Percentiles rank a stretch among this genome's conserved stretches.
phyloP scores from a whole-genome alignment of 495 filamentous ascomycete genomes.

The Podospora australis region DNA sequence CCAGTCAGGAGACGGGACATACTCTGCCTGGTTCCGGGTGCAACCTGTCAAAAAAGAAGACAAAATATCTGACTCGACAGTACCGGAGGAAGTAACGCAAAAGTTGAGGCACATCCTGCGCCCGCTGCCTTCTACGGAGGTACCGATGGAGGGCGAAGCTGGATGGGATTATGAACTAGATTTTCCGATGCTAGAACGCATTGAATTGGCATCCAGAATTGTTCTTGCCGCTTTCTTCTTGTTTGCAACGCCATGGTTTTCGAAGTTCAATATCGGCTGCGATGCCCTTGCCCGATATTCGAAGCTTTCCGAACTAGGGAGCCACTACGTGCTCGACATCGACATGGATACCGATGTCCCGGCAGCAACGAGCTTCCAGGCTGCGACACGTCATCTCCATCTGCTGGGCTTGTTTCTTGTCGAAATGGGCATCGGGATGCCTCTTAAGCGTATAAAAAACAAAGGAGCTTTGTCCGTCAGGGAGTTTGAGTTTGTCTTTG shows the following conservation, averaged over 20 bases:
- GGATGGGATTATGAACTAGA: too few relatives aligned
- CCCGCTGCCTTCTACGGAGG: too few relatives aligned
- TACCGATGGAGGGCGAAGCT: too few relatives aligned
- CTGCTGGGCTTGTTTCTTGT: not conserved
- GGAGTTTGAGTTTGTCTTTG: not conserved
- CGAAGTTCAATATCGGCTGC: not conserved
- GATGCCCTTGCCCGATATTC: too few relatives aligned
- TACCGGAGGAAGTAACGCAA: not conserved
- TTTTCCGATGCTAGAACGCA: too few relatives aligned
- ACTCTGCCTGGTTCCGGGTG: not conserved
- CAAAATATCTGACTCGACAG: not conserved
- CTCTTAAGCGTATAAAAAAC: not conserved
- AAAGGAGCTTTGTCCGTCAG: not conserved
- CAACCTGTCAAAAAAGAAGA: not conserved
- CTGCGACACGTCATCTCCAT: not conserved
- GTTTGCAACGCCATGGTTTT: not conserved
- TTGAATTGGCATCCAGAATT: not conserved
- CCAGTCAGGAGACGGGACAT: not conserved
- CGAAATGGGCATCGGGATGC: not conserved
- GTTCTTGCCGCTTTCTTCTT: not conserved
- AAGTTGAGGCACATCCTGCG: not conserved
- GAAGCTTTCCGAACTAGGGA: too few relatives aligned
- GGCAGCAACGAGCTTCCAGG: not conserved
- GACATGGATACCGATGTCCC: not conserved
- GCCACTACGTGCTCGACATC: not conserved